Evolutionary conservation across 768 basidiomycete genomes (phyloP).

Genomic region (Termitomyces sp.): DNA sequence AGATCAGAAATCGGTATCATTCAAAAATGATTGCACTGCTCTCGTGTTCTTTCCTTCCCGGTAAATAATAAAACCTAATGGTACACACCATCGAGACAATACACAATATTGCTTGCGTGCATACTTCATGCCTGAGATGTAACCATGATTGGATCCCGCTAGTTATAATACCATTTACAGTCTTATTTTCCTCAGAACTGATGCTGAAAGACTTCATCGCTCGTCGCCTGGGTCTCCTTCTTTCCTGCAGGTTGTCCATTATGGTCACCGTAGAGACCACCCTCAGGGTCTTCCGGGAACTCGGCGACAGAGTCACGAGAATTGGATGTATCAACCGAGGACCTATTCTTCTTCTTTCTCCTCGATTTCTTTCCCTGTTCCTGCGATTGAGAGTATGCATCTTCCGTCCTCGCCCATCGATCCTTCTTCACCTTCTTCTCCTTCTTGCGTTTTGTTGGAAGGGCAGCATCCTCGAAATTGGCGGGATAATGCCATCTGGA

Average conservation of each 20-base stretch:
- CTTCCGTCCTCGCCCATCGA: constrained; percentile 82
- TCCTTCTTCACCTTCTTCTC: constrained; percentile 83
- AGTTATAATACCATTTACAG: constrained; percentile 1
- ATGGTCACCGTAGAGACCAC: constrained; percentile 52
- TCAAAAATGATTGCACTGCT: too few species aligned
- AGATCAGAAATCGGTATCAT: background rate
- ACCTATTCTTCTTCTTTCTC: constrained; percentile 62
- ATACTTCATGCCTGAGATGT: background rate
- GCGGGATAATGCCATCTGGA: constrained; percentile 84
- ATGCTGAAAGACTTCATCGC: constrained; percentile 57
- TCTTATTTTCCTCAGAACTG: constrained; percentile 38
- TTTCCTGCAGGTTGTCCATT: constrained; percentile 14
- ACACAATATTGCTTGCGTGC: background rate
- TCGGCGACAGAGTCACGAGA: constrained; percentile 38
- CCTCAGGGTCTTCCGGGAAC: constrained; percentile 70
- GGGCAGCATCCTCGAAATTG: constrained; percentile 65
- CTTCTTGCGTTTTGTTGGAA: constrained; percentile 40
- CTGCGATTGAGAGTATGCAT: constrained; percentile 62
- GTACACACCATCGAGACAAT: constrained; percentile 8
- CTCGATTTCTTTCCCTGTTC: constrained; percentile 54
- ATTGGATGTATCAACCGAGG: constrained; percentile 30
- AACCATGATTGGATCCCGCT: constrained; percentile 3
- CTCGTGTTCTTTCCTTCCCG: background rate
- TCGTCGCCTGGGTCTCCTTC: constrained; percentile 19
- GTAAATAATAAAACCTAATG: background rate